These are phyloP conservation scores for Auricularia heimuer DNA, from an alignment of 768 basidiomycete genomes.

Conservation along the genomic window DNA sequence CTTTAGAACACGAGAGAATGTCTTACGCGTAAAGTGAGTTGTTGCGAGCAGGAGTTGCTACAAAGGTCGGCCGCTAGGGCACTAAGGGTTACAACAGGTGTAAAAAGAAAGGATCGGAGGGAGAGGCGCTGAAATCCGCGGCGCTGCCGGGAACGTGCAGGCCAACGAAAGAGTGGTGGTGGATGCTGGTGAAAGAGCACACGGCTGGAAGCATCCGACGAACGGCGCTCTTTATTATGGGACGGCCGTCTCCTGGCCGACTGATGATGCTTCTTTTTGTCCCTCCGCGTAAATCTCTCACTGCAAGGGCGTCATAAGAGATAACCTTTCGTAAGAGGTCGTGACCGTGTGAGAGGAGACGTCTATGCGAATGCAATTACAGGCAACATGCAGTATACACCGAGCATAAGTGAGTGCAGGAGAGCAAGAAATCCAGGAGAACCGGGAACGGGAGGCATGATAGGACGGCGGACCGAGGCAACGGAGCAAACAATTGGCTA, in stretches of 20 bases:
- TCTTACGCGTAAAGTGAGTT: not conserved
- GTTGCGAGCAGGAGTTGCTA: not conserved
- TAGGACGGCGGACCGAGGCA: not conserved
- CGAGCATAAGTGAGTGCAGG: not conserved
- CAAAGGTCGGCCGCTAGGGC: not conserved
- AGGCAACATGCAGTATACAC: not conserved
- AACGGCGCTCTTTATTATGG: not conserved
- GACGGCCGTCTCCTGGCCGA: too few relatives aligned
- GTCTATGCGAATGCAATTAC: not conserved
- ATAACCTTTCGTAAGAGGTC: too few relatives aligned
- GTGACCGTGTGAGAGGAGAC: not conserved
- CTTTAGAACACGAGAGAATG: not conserved
- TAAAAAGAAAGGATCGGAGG: not conserved
- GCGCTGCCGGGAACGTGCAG: slow-evolving; percentile 1
- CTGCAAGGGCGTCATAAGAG: too few relatives aligned
- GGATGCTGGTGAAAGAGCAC: not conserved
- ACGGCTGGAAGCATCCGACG: not conserved
- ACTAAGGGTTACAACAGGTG: not conserved
- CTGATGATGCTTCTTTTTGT: too few relatives aligned
- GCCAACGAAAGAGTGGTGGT: not conserved
- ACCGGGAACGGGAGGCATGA: not conserved
- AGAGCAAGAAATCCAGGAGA: not conserved
- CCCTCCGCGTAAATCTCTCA: too few relatives aligned
- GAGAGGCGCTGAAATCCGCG: not conserved
- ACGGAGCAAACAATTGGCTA: not conserved